Evolutionary conservation across 495 filamentous ascomycete genomes (phyloP).

Genomic region (Jackrogersella multiformis): DNA sequence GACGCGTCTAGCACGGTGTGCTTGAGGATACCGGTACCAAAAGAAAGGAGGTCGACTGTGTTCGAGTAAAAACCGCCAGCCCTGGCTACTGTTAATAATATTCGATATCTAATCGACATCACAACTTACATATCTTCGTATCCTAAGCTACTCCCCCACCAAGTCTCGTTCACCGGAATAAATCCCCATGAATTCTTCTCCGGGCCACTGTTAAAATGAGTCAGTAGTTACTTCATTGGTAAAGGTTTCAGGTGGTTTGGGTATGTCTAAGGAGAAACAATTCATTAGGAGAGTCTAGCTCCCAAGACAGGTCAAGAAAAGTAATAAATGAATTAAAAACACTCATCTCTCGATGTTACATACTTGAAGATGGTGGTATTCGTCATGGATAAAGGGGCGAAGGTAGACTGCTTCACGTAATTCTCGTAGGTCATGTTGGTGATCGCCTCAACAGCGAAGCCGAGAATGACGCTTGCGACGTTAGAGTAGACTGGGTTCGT

Average conservation of each 20-base stretch:
- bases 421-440: slow-evolving; percentile 45
- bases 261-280: too few species aligned
- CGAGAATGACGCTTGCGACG: slow-evolving; percentile 51
- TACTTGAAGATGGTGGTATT: slow-evolving; percentile 49
- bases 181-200: slow-evolving; percentile 51
- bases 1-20: slow-evolving; percentile 52
- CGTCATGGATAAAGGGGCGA: slow-evolving; percentile 53
- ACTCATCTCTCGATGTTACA: too few species aligned
- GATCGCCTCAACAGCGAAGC: slow-evolving; percentile 50
- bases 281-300: too few species aligned
- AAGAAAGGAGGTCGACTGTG: slow-evolving; percentile 59
- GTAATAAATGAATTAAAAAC: too few species aligned
- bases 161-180: slow-evolving; percentile 47
- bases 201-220: too few species aligned
- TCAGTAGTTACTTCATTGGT: too few species aligned
- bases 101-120: neutral
- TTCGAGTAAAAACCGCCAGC: slow-evolving; percentile 64
- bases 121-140: slow-evolving; percentile 57
- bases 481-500: slow-evolving; percentile 56
- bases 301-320: too few species aligned
- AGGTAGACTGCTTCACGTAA: slow-evolving; percentile 47
- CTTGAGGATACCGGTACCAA: slow-evolving; percentile 62
- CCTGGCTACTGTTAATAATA: slow-evolving; percentile 24
- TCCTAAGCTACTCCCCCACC: slow-evolving; percentile 55
- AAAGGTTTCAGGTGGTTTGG: too few species aligned